A percentile compares a stretch with the other conserved stretches of the same genome.
phyloP scores from a whole-genome alignment of 2,329 filamentous ascomycete genomes.

The Decorospora gaudefroyi region DNA sequence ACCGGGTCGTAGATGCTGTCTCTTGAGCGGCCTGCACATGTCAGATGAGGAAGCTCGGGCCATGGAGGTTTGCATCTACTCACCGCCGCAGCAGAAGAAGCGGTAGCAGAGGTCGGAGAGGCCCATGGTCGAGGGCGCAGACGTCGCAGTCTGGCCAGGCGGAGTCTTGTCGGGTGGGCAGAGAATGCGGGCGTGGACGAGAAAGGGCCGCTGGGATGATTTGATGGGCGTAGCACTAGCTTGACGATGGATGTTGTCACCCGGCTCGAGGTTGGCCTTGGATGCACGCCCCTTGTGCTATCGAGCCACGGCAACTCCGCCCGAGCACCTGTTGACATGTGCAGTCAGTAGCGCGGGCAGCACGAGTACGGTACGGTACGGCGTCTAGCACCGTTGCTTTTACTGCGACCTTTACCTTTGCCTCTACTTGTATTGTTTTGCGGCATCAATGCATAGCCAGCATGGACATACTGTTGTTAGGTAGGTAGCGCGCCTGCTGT shows the following conservation, averaged over 20 bases:
- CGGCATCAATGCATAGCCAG: too few species aligned
- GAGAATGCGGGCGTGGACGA: conserved; percentile 12
- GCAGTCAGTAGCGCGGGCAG: too few species aligned
- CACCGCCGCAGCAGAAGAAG: conserved; percentile 48
- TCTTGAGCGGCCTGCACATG: conserved; percentile 49
- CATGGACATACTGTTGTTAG: too few species aligned
- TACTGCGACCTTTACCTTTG: too few species aligned
- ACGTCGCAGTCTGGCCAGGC: conserved; percentile 31
- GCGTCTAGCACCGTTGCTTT: too few species aligned
- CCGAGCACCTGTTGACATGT: conserved; percentile 11
- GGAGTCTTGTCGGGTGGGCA: conserved; percentile 4
- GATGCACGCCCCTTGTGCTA: conserved; percentile 8
- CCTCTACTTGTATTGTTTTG: too few species aligned
- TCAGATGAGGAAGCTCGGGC: conserved; percentile 26
- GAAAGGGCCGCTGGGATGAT: conserved; percentile 10
- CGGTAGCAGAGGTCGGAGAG: conserved; percentile 41
- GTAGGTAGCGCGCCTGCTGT: too few species aligned
- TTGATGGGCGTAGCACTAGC: conserved; percentile 11
- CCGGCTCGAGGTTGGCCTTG: conserved; percentile 7
- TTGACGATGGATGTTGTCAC: conserved; percentile 14
- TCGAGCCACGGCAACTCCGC: conserved; percentile 9
- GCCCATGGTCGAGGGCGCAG: conserved; percentile 39
- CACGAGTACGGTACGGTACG: too few species aligned
- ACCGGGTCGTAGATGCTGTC: conserved; percentile 61
- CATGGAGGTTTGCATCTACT: conserved; percentile 13